Evolutionary conservation across 148 eudicot genomes (phyloP), one percentile per base, ranked within the genome.

Genomic region (Nyssa sinensis): DNA sequence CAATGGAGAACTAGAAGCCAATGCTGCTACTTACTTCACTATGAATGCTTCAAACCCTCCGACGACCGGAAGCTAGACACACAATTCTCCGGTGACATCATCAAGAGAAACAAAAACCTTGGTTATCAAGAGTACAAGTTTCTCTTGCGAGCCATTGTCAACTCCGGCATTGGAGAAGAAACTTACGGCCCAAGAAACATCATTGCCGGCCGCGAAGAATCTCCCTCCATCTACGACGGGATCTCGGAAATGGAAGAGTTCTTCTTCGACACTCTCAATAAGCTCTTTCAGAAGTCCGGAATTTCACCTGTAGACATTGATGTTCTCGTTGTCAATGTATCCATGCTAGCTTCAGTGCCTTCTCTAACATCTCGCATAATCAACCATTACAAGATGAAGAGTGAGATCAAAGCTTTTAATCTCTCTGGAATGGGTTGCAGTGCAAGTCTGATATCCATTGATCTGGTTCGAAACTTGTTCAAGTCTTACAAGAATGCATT

Each of bases 111-210:
- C 85, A 78, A 73, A 12, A 84, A 79, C 41, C 81, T 84, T 3
- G 78, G 77, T 49, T 24, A 75, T 0, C 78, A 81, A 0, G 85
- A 84, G 63, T 76, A 76, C 83, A 82, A 66, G 66, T 84, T 81
- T 62, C 78, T 84, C 49, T 53, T 84, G 7, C 68, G 73, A 27
- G 69, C 82, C 72, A 81, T 84, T 1, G 76, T 69, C 27, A 81
- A 44, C 13, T 84, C 87, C 1, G 87, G 87, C 49, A 76, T 81
- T 1, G 87, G 87, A 17, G 87, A 84, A 27, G 76, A 78, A 10
- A 77, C 85, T 0, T 84, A 84, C 39, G 65, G 74, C 47, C 87
- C 87, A 0, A 66, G 44, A 13, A 78, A 69, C 57, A 70, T 84
- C 70, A 10, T 84, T 13, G 60, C 11, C 35, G 80, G 80, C 51